These are phyloP conservation scores for Petasospora fabianii DNA, from an alignment of 1,139 yeast species.

Conservation along the genomic window DNA sequence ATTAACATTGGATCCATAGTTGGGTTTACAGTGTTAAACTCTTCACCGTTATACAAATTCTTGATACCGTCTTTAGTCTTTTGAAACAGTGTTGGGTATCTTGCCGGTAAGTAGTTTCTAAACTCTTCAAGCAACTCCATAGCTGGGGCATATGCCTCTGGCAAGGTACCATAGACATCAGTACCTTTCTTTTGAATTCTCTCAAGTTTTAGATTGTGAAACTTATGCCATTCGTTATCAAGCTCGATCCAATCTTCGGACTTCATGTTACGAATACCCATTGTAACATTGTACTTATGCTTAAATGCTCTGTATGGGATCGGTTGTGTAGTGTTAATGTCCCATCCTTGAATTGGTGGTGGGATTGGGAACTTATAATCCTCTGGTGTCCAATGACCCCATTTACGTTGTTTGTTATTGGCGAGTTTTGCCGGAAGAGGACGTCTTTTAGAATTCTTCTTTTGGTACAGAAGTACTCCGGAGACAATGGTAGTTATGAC, in stretches of 20 bases:
- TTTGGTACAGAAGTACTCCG: not conserved
- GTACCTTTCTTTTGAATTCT: slow-evolving; percentile 45
- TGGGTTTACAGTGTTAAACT: slow-evolving; percentile 29
- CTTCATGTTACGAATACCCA: slow-evolving; percentile 65
- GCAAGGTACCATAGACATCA: slow-evolving; percentile 49
- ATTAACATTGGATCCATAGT: slow-evolving; percentile 55
- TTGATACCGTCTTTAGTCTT: slow-evolving; percentile 45
- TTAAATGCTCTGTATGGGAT: slow-evolving; percentile 61
- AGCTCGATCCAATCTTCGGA: slow-evolving; percentile 61
- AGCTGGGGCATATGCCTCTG: slow-evolving; percentile 53
- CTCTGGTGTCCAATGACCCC: slow-evolving; percentile 52
- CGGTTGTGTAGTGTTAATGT: slow-evolving; percentile 47
- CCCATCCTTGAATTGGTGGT: slow-evolving; percentile 46
- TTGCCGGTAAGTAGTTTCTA: slow-evolving; percentile 46
- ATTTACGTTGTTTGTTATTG: slow-evolving; percentile 39
- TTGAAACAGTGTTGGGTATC: slow-evolving; percentile 56
- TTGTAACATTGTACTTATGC: slow-evolving; percentile 51
- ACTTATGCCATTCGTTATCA: slow-evolving; percentile 60
- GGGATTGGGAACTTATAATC: slow-evolving; percentile 48
- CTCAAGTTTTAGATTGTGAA: slow-evolving; percentile 47
- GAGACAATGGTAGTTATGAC: slow-evolving; percentile 3
- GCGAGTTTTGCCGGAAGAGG: slow-evolving; percentile 32
- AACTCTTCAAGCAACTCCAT: slow-evolving; percentile 54
- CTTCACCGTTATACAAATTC: slow-evolving; percentile 53
- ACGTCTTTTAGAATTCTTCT: slow-evolving; percentile 5